phyloP scores from a whole-genome alignment of 768 basidiomycete species.

The Leccinum boreale region DNA sequence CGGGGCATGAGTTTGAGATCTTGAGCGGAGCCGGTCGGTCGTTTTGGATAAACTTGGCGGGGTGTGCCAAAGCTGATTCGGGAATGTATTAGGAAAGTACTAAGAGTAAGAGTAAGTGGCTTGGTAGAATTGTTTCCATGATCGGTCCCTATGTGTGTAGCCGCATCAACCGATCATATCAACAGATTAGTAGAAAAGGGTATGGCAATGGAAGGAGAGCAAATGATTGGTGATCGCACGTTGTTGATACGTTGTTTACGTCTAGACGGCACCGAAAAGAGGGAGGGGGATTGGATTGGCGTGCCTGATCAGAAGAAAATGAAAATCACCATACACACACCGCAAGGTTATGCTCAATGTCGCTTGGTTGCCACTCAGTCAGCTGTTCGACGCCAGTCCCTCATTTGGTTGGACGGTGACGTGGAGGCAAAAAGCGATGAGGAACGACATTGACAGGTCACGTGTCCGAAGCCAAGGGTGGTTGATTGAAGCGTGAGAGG shows the following conservation, averaged over 20 bases:
- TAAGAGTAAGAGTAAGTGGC: slow-evolving; percentile 2
- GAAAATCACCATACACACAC: slow-evolving; percentile 21
- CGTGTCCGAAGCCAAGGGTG: slow-evolving; percentile 23
- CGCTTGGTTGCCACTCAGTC: slow-evolving; percentile 14
- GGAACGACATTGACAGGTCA: slow-evolving; percentile 14
- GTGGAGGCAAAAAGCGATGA: background rate
- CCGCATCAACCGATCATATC: slow-evolving; percentile 23
- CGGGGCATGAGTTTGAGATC: slow-evolving; percentile 7
- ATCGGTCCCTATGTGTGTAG: slow-evolving; percentile 13
- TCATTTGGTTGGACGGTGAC: slow-evolving; percentile 8
- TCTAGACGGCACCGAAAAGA: slow-evolving; percentile 34
- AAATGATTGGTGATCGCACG: slow-evolving; percentile 28
- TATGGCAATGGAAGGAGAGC: slow-evolving; percentile 13
- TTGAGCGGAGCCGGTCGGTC: background rate
- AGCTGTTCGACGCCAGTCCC: background rate
- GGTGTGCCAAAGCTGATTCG: background rate
- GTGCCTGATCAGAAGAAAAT: slow-evolving; percentile 28
- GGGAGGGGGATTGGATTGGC: slow-evolving; percentile 14
- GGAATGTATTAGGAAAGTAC: background rate
- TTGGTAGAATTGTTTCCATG: slow-evolving; percentile 27
- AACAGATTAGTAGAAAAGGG: slow-evolving; percentile 22
- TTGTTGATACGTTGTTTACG: slow-evolving; percentile 25
- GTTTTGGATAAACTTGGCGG: background rate
- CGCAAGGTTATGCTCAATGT: slow-evolving; percentile 15
- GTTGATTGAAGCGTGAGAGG: slow-evolving; percentile 5